phyloP scores from a whole-genome alignment of 352 stramenopile species.

The Globisporangium paddicum region DNA sequence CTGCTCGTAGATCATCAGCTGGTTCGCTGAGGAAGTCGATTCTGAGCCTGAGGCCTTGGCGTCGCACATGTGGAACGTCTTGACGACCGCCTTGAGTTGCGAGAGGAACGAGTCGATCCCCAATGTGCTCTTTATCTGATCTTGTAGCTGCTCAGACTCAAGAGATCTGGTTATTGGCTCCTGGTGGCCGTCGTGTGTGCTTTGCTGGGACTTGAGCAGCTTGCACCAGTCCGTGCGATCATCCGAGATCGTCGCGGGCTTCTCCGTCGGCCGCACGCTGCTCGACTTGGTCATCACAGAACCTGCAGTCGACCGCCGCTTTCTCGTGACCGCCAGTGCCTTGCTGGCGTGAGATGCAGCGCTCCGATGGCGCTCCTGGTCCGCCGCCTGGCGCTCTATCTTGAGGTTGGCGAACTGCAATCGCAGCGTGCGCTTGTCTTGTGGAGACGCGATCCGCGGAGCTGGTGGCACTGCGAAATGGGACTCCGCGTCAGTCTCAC shows the following conservation, averaged over 20 bases:
- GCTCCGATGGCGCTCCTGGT: constrained; percentile 1
- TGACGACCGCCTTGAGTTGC: constrained; percentile 48
- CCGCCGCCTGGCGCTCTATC: neutral
- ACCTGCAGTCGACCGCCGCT: neutral
- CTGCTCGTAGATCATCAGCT: constrained; percentile 36
- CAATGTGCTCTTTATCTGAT: neutral
- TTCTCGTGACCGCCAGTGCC: neutral
- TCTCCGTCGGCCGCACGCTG: constrained; percentile 42
- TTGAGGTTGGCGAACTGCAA: constrained; percentile 26
- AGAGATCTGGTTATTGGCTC: too few species aligned
- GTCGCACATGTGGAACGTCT: constrained; percentile 36
- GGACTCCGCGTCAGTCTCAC: neutral
- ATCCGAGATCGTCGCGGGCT: constrained; percentile 47
- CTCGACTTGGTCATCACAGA: constrained; percentile 14
- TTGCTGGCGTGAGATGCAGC: neutral
- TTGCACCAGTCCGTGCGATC: constrained; percentile 66
- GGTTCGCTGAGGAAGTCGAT: neutral
- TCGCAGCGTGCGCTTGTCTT: constrained; percentile 30
- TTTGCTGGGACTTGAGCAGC: constrained; percentile 35
- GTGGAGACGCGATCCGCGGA: constrained; percentile 17
- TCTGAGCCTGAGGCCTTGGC: constrained; percentile 1
- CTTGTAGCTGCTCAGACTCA: neutral
- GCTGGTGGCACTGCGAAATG: neutral
- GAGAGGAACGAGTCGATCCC: constrained; percentile 40
- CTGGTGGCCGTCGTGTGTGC: neutral